phyloP scores from a whole-genome alignment of 371 early-diverging fungal species.

The Apophysomyces trapeziformis region DNA sequence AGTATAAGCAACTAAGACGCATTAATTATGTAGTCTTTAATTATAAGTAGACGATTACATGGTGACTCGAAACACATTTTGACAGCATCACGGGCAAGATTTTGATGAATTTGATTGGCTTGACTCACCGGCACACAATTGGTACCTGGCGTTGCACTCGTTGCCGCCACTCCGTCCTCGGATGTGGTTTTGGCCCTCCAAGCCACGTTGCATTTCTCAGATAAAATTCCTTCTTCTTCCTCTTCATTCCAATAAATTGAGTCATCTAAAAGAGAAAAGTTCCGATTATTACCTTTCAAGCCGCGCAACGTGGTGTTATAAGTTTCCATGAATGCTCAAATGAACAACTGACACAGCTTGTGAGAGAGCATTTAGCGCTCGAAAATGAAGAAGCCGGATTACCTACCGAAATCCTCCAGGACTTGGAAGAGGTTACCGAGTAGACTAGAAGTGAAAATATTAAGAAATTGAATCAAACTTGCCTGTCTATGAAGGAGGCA shows the following conservation, averaged over 20 bases:
- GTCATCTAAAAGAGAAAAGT: too few species aligned
- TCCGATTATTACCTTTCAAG: too few species aligned
- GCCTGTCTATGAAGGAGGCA: background rate
- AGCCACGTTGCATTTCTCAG: background rate
- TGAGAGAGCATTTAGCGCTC: background rate
- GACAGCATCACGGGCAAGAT: background rate
- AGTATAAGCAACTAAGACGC: too few species aligned
- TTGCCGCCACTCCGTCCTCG: slow-evolving; percentile 5
- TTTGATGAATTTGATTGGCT: slow-evolving; percentile 1
- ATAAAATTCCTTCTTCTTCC: background rate
- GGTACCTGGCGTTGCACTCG: too few species aligned
- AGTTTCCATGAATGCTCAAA: background rate
- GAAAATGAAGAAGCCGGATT: background rate
- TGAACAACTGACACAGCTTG: background rate
- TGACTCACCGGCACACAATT: background rate
- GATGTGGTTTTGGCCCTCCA: slow-evolving; percentile 8
- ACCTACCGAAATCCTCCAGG: background rate
- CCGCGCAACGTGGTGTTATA: background rate
- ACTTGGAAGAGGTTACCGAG: background rate
- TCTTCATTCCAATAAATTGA: too few species aligned
- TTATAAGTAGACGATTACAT: background rate
- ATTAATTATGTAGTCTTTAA: too few species aligned
- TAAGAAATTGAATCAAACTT: background rate
- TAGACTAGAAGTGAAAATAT: background rate
- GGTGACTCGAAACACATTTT: background rate